These are phyloP conservation scores for Sarcocystis neurona DNA, from an alignment of 169 alveolate species.

Conservation along the genomic window DNA sequence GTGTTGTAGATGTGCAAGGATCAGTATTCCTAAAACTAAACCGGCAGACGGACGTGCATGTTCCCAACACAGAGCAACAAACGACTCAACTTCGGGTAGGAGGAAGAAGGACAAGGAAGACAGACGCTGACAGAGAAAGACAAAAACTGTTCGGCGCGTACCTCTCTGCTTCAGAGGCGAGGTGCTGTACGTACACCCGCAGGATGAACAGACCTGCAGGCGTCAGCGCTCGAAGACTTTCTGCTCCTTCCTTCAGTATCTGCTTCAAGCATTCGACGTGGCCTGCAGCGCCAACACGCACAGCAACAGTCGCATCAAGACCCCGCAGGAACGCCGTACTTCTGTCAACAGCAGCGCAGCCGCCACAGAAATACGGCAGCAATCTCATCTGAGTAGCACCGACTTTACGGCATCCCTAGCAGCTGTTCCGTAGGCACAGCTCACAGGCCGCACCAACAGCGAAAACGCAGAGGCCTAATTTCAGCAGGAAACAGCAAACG, in stretches of 20 bases:
- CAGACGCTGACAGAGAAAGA: too few species aligned
- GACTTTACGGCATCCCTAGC: not conserved
- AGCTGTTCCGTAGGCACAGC: not conserved
- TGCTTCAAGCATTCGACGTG: constrained; percentile 9
- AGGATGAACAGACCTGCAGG: constrained; percentile 43
- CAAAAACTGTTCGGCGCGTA: too few species aligned
- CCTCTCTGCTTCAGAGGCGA: constrained; percentile 41
- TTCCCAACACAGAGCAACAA: too few species aligned
- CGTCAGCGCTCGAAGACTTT: constrained; percentile 11
- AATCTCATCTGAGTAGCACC: not conserved
- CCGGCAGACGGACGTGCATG: too few species aligned
- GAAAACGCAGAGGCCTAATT: too few species aligned
- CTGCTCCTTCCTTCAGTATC: constrained; percentile 26
- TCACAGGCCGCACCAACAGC: not conserved
- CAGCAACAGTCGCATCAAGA: constrained; percentile 46
- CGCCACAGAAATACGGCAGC: not conserved
- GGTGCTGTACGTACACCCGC: constrained; percentile 36
- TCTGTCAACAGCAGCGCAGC: too few species aligned
- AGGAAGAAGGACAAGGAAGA: too few species aligned
- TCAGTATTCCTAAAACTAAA: too few species aligned
- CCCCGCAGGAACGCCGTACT: too few species aligned
- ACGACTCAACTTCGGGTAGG: too few species aligned
- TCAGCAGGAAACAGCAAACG: too few species aligned
- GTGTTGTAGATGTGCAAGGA: too few species aligned
- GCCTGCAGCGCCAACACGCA: not conserved